Percentiles rank a stretch among this genome's conserved stretches.
Conservation (phyloP, 257 asterid genomes). For the Primulina eburnea region DNA sequence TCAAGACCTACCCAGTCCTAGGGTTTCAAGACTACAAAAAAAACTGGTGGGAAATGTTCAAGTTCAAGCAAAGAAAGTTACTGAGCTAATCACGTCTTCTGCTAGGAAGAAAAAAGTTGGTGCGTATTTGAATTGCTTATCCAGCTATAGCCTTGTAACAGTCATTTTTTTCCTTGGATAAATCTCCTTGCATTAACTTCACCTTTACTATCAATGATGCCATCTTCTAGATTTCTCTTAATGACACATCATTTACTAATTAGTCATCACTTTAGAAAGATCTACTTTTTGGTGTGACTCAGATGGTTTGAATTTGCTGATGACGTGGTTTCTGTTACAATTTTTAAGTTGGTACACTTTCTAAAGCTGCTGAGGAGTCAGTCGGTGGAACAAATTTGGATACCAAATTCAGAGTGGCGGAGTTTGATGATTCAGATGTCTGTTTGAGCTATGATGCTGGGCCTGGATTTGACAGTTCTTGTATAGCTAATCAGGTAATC, state of each 20-base stretch:
- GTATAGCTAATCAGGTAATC: constrained; percentile 44
- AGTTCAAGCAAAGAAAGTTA: constrained; percentile 58
- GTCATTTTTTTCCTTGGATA: neutral
- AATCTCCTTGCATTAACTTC: constrained; percentile 9
- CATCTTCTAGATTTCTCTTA: neutral
- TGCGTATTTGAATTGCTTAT: constrained; percentile 29
- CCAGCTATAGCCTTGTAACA: constrained; percentile 5
- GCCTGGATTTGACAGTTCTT: constrained; percentile 30
- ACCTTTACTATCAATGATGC: neutral
- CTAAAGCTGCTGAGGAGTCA: constrained; percentile 45
- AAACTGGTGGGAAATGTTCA: constrained; percentile 57
- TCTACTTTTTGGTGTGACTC: constrained; percentile 13
- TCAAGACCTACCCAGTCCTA: constrained; percentile 60
- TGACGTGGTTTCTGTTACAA: constrained; percentile 22
- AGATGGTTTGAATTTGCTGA: constrained; percentile 15
- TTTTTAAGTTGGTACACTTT: constrained; percentile 50
- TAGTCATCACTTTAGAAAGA: neutral
- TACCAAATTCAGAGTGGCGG: constrained; percentile 48
- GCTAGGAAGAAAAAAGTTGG: constrained; percentile 83
- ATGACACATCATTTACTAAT: constrained; percentile 10
- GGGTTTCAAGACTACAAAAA: constrained; percentile 60
- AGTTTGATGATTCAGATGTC: constrained; percentile 39
- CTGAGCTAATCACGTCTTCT: constrained; percentile 85
- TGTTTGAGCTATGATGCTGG: constrained; percentile 38
- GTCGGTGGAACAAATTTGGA: constrained; percentile 57